Conservation (phyloP, 2,329 filamentous ascomycete genomes). For the Cladosporium velox region DNA sequence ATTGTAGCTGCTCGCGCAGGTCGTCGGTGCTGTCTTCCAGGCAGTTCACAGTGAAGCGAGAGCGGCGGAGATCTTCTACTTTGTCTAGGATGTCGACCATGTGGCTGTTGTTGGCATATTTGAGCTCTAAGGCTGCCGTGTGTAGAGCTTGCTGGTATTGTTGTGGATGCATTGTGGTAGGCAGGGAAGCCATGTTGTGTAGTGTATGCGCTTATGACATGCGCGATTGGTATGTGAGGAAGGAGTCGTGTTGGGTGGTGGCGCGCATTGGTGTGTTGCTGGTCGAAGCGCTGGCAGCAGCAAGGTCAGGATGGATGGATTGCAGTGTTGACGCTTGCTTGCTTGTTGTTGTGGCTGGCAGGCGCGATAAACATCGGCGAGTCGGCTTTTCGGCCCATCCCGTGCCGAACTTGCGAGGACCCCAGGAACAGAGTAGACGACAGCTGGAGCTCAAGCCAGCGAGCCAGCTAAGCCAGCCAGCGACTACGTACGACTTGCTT, state of each 20-base stretch:
- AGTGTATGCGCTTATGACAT: constrained; percentile 23
- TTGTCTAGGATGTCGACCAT: constrained; percentile 68
- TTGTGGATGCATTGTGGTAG: constrained; percentile 25
- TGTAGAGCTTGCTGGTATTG: constrained; percentile 54
- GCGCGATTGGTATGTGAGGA: constrained; percentile 23
- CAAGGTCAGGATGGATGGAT: neutral
- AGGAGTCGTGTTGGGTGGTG: constrained; percentile 12
- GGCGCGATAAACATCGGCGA: constrained; percentile 13
- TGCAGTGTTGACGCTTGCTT: neutral
- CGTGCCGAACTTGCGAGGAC: neutral
- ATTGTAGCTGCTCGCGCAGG: constrained; percentile 63
- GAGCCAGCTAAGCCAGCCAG: neutral
- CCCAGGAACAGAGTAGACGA: neutral
- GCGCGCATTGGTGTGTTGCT: constrained; percentile 16
- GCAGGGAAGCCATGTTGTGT: constrained; percentile 28
- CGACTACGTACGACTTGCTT: neutral
- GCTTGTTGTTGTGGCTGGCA: constrained; percentile 7
- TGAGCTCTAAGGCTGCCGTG: constrained; percentile 63
- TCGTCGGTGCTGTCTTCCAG: constrained; percentile 73
- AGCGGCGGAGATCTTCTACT: constrained; percentile 71
- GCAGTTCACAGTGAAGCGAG: constrained; percentile 69
- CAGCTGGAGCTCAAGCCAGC: constrained; percentile 11
- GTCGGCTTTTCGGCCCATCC: constrained; percentile 1
- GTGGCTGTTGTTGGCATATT: constrained; percentile 66
- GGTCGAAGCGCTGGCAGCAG: neutral